phyloP scores from a whole-genome alignment of 257 asterid species.

The Fraxinus pennsylvanica region DNA sequence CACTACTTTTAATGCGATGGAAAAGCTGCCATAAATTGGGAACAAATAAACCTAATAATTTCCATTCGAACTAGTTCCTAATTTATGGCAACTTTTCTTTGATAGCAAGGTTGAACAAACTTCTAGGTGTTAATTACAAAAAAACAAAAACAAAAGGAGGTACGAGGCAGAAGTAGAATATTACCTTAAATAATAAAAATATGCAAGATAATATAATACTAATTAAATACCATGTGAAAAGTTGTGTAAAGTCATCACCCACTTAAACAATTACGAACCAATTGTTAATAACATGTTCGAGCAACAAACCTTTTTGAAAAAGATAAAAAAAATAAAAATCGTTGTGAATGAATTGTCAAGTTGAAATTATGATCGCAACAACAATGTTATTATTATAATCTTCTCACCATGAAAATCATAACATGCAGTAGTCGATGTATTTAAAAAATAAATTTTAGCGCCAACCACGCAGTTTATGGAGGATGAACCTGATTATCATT shows the following conservation, averaged over 20 bases:
- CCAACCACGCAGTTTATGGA: not conserved
- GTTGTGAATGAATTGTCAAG: not conserved
- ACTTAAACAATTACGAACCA: not conserved
- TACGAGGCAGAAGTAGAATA: not conserved
- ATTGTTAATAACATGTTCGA: not conserved
- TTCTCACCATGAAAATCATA: too few relatives aligned
- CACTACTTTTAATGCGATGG: not conserved
- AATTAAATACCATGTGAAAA: not conserved
- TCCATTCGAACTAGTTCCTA: too few relatives aligned
- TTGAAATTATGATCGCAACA: not conserved
- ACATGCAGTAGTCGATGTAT: too few relatives aligned
- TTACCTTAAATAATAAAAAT: not conserved
- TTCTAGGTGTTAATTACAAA: not conserved
- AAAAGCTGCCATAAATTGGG: not conserved
- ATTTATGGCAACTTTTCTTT: too few relatives aligned
- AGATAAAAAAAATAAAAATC: not conserved
- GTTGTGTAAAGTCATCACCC: not conserved
- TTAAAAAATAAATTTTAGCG: not conserved
- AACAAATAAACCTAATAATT: not conserved
- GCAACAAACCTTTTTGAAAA: not conserved
- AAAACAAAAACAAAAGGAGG: not conserved
- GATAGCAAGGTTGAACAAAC: not conserved
- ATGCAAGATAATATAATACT: not conserved
- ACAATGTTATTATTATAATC: too few relatives aligned
- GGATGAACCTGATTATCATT: not conserved